These are phyloP conservation scores for Arthrobotrys iridis DNA, from an alignment of 2,329 filamentous ascomycete genomes.

Conservation along the genomic window DNA sequence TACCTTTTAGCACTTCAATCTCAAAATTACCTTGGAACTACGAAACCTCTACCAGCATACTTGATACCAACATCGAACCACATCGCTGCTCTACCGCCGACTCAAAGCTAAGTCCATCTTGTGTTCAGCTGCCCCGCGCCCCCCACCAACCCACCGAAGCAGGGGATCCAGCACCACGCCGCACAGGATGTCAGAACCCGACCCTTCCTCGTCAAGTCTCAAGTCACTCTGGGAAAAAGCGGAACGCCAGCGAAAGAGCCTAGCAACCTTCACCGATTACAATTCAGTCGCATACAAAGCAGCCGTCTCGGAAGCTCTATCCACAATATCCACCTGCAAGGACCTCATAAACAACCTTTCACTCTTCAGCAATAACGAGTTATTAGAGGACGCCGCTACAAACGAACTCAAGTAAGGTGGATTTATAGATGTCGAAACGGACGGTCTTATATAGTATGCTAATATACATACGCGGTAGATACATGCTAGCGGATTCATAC, in stretches of 20 bases:
- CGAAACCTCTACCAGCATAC: not conserved
- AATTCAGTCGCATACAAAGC: conserved; percentile 39
- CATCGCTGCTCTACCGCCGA: not conserved
- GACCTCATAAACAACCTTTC: conserved; percentile 75
- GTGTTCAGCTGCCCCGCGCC: not conserved
- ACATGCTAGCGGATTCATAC: conserved; percentile 79
- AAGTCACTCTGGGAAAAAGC: conserved; percentile 50
- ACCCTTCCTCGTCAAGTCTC: conserved; percentile 23
- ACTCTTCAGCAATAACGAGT: conserved; percentile 91
- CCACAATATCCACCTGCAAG: conserved; percentile 77
- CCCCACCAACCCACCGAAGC: not conserved
- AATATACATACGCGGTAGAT: conserved; percentile 63
- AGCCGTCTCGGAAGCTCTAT: conserved; percentile 67
- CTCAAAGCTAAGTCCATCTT: not conserved
- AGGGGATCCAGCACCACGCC: not conserved
- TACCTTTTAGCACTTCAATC: not conserved
- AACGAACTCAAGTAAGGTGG: conserved; percentile 75
- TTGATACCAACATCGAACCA: not conserved
- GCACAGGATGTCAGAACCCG: conserved; percentile 38
- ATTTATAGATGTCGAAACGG: not conserved
- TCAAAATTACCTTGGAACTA: not conserved
- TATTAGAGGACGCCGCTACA: conserved; percentile 84
- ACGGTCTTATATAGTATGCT: not conserved
- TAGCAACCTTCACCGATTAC: conserved; percentile 36
- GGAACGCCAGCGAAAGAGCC: conserved; percentile 37